Evolutionary conservation across 2,329 filamentous ascomycete species (phyloP), one percentile per base, ranked within the genome.

Genomic region (Penicillium sp.): DNA sequence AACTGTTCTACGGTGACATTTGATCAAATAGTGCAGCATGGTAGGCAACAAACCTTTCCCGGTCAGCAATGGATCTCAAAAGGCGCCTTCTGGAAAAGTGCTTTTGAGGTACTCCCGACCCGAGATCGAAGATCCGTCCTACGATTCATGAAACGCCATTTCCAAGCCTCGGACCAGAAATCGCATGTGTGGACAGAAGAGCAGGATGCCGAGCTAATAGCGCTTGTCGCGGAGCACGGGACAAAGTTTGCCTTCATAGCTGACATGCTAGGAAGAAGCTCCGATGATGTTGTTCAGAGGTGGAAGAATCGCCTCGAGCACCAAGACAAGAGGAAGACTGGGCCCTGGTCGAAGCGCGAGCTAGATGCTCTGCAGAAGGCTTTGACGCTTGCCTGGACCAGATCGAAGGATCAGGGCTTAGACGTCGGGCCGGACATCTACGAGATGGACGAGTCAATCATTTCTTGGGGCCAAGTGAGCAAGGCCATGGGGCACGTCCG

Each of bases 121-220:
- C 70, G 79, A 30, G 75, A 78, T 57, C 68, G 66, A 26, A 69
- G 76, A 54, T 80, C 78, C 15, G 70, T 80, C 47, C 72, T 75
- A 50, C 72, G 79, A 8, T 81, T 80, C 65, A 78, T 79, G 72
- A 73, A 76, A 15, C 74, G 78, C 13, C 78, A 80, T 65, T 81
- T 80, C 64, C 76, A 78, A 58, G 71, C 71, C 9, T 74, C 75
- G 7, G 61, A 66, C 1, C 75, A 77, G 57, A 77, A 76, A 44
- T 72, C 74, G 2, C 73, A 75, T 41, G 66, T 76, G 9, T 81
- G 79, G 79, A 75, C 76, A 1, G 57, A 63, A 1, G 76, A 76
- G 49, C 78, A 81, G 60, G 78, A 81, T 29, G 69, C 76, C 11
- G 78, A 81, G 55, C 73, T 81, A 4, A 66, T 76, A 23, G 51